Percentiles rank a stretch among this genome's conserved stretches.
These are phyloP conservation scores for Cynara cardunculus DNA, from an alignment of 129 eudicot genomes.

Conservation along the genomic window DNA sequence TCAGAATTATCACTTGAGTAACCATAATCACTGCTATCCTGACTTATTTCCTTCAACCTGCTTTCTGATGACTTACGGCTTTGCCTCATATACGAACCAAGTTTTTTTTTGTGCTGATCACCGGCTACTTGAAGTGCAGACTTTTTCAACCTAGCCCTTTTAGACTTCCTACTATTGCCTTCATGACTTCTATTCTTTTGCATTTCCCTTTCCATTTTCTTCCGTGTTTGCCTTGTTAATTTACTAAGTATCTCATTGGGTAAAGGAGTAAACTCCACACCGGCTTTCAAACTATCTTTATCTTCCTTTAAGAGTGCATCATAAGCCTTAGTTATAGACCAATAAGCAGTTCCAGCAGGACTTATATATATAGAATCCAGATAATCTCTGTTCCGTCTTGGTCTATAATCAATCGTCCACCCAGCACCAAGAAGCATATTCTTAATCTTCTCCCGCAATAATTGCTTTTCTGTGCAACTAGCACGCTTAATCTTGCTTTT, in stretches of 20 bases:
- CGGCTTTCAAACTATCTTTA: slow-evolving; percentile 26
- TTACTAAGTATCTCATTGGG: slow-evolving; percentile 65
- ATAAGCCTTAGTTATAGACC: slow-evolving; percentile 93
- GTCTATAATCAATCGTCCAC: slow-evolving; percentile 95
- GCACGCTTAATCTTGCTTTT: slow-evolving; percentile 69
- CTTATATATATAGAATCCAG: slow-evolving; percentile 86
- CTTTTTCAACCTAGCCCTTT: slow-evolving; percentile 33
- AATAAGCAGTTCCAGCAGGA: slow-evolving; percentile 81
- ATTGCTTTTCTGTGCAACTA: slow-evolving; percentile 78
- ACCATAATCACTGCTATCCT: slow-evolving; percentile 28
- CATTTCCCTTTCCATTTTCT: slow-evolving; percentile 57
- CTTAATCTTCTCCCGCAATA: slow-evolving; percentile 73
- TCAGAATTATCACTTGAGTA: slow-evolving; percentile 26
- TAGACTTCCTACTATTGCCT: slow-evolving; percentile 30
- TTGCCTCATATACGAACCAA: slow-evolving; percentile 37
- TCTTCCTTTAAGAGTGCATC: slow-evolving; percentile 82
- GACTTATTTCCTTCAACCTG: slow-evolving; percentile 23
- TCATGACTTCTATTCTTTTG: slow-evolving; percentile 53
- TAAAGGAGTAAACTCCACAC: slow-evolving; percentile 54
- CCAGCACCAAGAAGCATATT: slow-evolving; percentile 79
- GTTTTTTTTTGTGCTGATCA: slow-evolving; percentile 39
- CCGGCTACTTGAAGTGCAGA: slow-evolving; percentile 28
- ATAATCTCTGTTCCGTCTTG: slow-evolving; percentile 80
- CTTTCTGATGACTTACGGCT: slow-evolving; percentile 37
- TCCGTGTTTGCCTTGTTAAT: slow-evolving; percentile 80